phyloP scores from a whole-genome alignment of 257 asterid genomes.

The Primulina huaijiensis region DNA sequence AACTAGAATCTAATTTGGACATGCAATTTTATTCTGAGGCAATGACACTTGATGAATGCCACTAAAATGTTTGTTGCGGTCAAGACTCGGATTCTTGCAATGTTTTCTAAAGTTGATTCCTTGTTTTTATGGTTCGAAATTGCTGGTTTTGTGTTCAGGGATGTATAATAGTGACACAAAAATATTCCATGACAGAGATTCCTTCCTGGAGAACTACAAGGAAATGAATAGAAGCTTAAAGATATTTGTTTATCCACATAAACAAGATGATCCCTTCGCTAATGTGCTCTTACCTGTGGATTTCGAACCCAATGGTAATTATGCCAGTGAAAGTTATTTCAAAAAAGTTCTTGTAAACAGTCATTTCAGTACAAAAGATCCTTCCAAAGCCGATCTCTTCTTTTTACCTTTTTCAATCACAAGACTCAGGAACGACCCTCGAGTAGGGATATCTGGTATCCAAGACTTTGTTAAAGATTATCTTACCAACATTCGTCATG shows the following conservation, averaged over 20 bases:
- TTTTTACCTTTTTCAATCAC: conserved; percentile 80
- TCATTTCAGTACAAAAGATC: conserved; percentile 66
- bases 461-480: conserved; percentile 63
- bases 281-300: conserved; percentile 62
- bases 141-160: conserved; percentile 38
- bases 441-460: conserved; percentile 61
- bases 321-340: conserved; percentile 95
- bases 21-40: too few species aligned
- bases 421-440: conserved; percentile 69
- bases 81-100: conserved; percentile 4
- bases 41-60: neutral
- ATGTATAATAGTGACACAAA: conserved; percentile 31
- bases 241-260: conserved; percentile 67
- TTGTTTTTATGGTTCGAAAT: conserved; percentile 23
- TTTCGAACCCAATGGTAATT: conserved; percentile 75
- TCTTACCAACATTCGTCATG: conserved; percentile 49
- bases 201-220: conserved; percentile 56
- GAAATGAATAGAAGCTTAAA: conserved; percentile 68
- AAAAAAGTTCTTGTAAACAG: conserved; percentile 63
- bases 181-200: conserved; percentile 60
- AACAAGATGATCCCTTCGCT: conserved; percentile 62
- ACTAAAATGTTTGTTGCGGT: neutral
- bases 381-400: conserved; percentile 69
- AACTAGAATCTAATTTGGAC: neutral
- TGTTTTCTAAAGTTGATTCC: conserved; percentile 16